A percentile compares a stretch with the other conserved stretches of the same genome.
Evolutionary conservation across 2,329 filamentous ascomycete species (phyloP).

Genomic region (Pezicula carpinea): DNA sequence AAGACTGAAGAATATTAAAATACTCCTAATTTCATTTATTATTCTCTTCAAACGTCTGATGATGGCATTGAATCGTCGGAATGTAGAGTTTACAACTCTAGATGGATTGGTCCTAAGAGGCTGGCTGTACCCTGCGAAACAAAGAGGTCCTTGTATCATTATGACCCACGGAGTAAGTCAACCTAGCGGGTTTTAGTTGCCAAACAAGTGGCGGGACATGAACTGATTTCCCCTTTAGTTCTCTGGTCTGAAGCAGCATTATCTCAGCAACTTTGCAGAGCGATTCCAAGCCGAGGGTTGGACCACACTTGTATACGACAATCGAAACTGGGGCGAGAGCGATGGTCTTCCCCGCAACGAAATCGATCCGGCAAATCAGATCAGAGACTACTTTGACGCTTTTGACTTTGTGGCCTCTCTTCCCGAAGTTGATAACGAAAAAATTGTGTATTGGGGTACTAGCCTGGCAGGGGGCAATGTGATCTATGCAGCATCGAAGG

Average conservation of each 20-base stretch:
- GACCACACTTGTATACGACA: conserved; percentile 29
- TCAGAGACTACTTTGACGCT: conserved; percentile 31
- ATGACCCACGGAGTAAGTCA: conserved; percentile 14
- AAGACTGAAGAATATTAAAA: no score
- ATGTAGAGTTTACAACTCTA: conserved; percentile 21
- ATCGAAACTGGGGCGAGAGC: conserved; percentile 28
- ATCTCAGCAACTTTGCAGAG: conserved; percentile 10
- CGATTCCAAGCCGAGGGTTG: conserved; percentile 16
- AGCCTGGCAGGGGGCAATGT: conserved; percentile 33
- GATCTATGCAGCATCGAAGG: conserved; percentile 31
- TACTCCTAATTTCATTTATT: no score
- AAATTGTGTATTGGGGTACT: conserved; percentile 32
- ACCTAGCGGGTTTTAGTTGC: no score
- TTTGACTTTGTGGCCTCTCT: conserved; percentile 29
- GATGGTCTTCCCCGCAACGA: conserved; percentile 28
- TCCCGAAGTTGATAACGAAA: conserved; percentile 23
- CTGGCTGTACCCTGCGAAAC: conserved; percentile 19
- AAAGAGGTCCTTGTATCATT: conserved; percentile 6
- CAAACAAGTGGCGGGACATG: no score
- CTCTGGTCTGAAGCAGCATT: conserved; percentile 5
- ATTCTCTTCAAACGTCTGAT: no score
- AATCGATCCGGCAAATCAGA: conserved; percentile 24
- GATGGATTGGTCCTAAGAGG: conserved; percentile 22
- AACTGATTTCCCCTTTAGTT: no score
- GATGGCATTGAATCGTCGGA: no score